phyloP scores from a whole-genome alignment of 2,329 filamentous ascomycete species.

The Colletotrichum endophyticum region DNA sequence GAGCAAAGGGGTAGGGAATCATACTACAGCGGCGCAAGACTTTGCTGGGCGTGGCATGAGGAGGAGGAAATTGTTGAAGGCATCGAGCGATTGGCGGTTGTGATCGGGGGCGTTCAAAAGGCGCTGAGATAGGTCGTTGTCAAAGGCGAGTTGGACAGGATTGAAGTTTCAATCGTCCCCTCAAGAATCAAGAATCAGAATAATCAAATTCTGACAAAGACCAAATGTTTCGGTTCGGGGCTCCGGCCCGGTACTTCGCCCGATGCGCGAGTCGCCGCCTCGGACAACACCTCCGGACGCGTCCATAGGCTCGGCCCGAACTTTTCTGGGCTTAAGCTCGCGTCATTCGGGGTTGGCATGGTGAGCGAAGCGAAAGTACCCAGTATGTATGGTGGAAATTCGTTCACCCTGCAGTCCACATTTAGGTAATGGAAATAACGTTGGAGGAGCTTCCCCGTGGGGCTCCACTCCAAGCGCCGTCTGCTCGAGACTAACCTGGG shows the following conservation, averaged over 20 bases:
- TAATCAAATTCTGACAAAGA: not conserved
- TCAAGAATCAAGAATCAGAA: not conserved
- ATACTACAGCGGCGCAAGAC: constrained; percentile 48
- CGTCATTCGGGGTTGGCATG: not conserved
- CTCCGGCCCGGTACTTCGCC: not conserved
- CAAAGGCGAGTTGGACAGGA: too few species aligned
- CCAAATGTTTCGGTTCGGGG: not conserved
- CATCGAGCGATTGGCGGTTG: constrained; percentile 60
- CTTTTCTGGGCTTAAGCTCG: not conserved
- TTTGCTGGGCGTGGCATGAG: constrained; percentile 77
- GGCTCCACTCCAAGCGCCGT: not conserved
- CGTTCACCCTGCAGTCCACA: constrained; percentile 1
- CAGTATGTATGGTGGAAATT: constrained; percentile 12
- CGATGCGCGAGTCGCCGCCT: not conserved
- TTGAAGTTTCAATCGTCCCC: not conserved
- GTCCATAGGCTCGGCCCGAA: not conserved
- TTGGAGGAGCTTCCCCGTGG: not conserved
- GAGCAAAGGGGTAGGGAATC: constrained; percentile 26
- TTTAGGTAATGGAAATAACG: constrained; percentile 7
- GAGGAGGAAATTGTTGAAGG: constrained; percentile 72
- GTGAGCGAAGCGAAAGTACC: not conserved
- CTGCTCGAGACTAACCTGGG: not conserved
- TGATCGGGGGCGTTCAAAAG: not conserved
- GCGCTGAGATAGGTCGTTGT: not conserved
- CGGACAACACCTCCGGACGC: not conserved